Evolutionary conservation across 805 yeast species (phyloP).

Genomic region (Metschnikowia santaceciliae): DNA sequence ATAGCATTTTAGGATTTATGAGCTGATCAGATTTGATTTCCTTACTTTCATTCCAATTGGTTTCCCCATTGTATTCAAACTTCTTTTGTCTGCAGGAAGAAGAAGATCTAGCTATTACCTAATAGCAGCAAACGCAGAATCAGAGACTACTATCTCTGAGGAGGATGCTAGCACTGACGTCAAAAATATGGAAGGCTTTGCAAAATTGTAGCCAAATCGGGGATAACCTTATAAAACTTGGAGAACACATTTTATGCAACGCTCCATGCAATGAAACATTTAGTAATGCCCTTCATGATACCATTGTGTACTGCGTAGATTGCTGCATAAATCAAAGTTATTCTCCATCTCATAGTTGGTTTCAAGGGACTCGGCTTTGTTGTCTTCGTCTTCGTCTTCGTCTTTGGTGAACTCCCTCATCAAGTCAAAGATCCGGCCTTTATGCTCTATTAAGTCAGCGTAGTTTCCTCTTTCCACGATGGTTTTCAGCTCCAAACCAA

Average conservation of each 20-base stretch:
- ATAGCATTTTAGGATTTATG: conserved; percentile 60
- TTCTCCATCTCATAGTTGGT: too few species aligned
- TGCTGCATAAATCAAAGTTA: too few species aligned
- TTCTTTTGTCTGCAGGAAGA: conserved; percentile 20
- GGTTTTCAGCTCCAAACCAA: too few species aligned
- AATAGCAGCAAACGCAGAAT: not conserved
- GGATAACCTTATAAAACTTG: not conserved
- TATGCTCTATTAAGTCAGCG: too few species aligned
- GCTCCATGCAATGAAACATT: conserved; percentile 31
- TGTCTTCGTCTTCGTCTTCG: too few species aligned
- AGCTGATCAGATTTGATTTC: conserved; percentile 52
- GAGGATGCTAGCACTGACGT: not conserved
- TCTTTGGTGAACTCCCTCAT: too few species aligned
- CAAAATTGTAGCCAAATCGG: not conserved
- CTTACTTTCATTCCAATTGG: conserved; percentile 51
- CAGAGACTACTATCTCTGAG: not conserved
- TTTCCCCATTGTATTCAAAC: conserved; percentile 34
- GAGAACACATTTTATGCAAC: not conserved
- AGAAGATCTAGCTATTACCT: not conserved
- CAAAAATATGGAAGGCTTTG: not conserved
- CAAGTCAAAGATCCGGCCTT: too few species aligned
- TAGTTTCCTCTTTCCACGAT: too few species aligned
- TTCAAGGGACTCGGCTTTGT: too few species aligned
- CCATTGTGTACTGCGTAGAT: conserved; percentile 50
- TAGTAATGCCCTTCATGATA: conserved; percentile 67